A percentile compares a stretch with the other conserved stretches of the same genome.
Conservation (phyloP, 2,329 filamentous ascomycete species). For the Chaetomium sp. region DNA sequence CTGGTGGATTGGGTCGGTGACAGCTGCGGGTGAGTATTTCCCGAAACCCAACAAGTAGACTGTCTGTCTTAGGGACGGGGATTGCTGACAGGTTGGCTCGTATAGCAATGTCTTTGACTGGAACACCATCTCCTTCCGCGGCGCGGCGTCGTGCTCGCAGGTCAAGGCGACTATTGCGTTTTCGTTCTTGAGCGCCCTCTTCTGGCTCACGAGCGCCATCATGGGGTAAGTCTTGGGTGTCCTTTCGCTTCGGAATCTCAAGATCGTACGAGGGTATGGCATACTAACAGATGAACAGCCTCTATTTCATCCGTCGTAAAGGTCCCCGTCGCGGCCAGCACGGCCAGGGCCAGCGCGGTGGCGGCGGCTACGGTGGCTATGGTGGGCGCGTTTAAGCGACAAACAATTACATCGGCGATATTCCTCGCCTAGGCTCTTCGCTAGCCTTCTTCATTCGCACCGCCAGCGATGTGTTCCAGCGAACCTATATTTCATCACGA, state of each 20-base stretch:
- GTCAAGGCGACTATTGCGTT: slow-evolving; percentile 69
- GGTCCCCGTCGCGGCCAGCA: slow-evolving; percentile 21
- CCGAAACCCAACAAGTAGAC: background rate
- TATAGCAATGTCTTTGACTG: slow-evolving; percentile 48
- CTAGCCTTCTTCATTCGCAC: no score
- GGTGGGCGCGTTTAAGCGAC: slow-evolving; percentile 35
- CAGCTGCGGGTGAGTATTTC: slow-evolving; percentile 35
- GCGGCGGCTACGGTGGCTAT: slow-evolving; percentile 19
- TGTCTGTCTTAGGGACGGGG: no score
- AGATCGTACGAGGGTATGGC: no score
- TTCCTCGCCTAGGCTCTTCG: no score
- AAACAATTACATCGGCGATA: no score
- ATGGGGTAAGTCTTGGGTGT: slow-evolving; percentile 35
- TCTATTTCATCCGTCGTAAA: slow-evolving; percentile 46
- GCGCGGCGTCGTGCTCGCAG: slow-evolving; percentile 52
- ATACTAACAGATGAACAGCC: slow-evolving; percentile 11
- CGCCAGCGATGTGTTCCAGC: no score
- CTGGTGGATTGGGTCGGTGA: slow-evolving; percentile 44
- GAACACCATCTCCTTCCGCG: slow-evolving; percentile 44
- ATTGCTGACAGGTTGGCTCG: slow-evolving; percentile 9
- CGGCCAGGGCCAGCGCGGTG: no score
- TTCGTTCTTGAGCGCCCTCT: slow-evolving; percentile 61
- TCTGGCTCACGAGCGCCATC: slow-evolving; percentile 61
- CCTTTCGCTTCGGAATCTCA: background rate
- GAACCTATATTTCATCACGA: no score